Conservation (phyloP, 306 rosid genomes). For the Malus asiatica region DNA sequence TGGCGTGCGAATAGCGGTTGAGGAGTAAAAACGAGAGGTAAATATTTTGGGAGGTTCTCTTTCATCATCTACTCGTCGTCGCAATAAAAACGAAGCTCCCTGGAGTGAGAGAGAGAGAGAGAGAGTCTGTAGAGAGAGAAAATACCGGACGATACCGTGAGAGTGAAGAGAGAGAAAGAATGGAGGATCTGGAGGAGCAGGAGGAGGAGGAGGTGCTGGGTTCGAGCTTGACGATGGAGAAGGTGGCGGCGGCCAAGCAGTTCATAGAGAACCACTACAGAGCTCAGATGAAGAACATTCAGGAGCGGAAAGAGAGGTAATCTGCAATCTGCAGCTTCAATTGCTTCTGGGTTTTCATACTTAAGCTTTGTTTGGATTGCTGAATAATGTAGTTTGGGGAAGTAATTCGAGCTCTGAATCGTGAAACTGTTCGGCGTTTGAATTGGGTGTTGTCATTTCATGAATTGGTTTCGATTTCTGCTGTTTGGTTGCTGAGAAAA, state of each 20-base stretch:
- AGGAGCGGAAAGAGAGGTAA: conserved; percentile 92
- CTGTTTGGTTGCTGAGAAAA: conserved; percentile 18
- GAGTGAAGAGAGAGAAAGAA: conserved; percentile 38
- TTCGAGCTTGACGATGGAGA: conserved; percentile 96
- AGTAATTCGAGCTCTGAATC: conserved; percentile 9
- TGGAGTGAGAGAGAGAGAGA: background rate
- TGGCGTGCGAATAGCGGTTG: conserved; percentile 13
- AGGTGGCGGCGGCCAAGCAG: conserved; percentile 95
- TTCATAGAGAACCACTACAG: conserved; percentile 93
- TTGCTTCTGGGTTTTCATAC: background rate
- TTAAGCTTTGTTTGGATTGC: background rate
- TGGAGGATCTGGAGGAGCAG: conserved; percentile 78
- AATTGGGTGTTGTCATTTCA: background rate
- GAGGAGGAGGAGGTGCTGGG: conserved; percentile 81
- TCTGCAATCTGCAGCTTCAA: background rate
- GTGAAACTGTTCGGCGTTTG: background rate
- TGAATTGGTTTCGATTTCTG: conserved; percentile 14
- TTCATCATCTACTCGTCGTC: conserved; percentile 32
- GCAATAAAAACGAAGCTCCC: conserved; percentile 42
- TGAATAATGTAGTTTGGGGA: conserved; percentile 8
- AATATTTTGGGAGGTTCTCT: conserved; percentile 6
- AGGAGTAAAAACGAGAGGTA: background rate
- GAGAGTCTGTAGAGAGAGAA: conserved; percentile 42
- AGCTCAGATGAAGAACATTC: conserved; percentile 96
- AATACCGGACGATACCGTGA: background rate